Percentiles rank a stretch among this genome's conserved stretches.
These are phyloP conservation scores for Amanita brunnescens DNA, from an alignment of 768 basidiomycete species.

Conservation along the genomic window DNA sequence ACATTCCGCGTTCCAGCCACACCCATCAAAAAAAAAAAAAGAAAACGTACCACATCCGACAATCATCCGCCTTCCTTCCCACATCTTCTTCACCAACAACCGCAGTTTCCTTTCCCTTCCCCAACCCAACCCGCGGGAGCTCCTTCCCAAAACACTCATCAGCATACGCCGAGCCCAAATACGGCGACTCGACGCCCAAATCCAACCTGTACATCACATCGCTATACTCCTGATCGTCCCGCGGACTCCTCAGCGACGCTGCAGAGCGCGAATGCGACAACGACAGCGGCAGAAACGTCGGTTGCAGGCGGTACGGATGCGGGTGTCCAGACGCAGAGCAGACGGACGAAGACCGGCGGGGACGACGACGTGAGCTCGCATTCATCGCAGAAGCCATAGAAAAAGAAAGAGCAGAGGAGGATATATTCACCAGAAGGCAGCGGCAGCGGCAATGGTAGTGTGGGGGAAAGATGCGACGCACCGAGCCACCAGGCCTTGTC, in stretches of 20 bases:
- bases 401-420: background rate
- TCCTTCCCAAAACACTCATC: background rate
- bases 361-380: too few relatives aligned
- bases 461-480: background rate
- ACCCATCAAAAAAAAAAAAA: too few relatives aligned
- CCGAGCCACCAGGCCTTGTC: background rate
- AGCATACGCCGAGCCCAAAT: background rate
- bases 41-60: constrained; percentile 1
- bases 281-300: background rate
- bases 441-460: too few relatives aligned
- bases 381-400: background rate
- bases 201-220: constrained; percentile 1
- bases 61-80: background rate
- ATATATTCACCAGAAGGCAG: too few relatives aligned
- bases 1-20: too few relatives aligned
- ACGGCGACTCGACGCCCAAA: background rate
- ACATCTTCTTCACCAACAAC: background rate
- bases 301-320: constrained; percentile 3
- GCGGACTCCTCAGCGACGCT: background rate
- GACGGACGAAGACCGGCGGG: too few relatives aligned
- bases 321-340: too few relatives aligned
- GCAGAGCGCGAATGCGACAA: background rate
- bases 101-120: background rate
- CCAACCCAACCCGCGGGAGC: background rate
- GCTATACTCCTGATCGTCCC: constrained; percentile 1